A percentile compares a stretch with the other conserved stretches of the same genome.
phyloP scores from a whole-genome alignment of 352 stramenopile genomes.

The Pythium apleroticum region DNA sequence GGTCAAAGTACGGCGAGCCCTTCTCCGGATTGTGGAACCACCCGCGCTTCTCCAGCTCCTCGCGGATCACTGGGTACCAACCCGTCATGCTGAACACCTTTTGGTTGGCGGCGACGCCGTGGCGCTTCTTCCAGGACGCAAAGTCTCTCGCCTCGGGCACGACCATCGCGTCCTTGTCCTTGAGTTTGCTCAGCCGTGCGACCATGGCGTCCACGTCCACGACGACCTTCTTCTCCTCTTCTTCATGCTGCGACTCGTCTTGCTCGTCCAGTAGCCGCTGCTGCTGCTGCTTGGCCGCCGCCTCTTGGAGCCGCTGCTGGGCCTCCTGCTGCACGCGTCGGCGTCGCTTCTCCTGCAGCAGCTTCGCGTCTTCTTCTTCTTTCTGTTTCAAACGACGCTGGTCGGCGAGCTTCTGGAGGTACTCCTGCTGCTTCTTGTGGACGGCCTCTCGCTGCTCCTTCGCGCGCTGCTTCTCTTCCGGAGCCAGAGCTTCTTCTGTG shows the following conservation, averaged over 20 bases:
- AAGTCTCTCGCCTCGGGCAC: constrained; percentile 80
- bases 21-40: constrained; percentile 89
- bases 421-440: constrained; percentile 68
- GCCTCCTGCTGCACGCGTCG: constrained; percentile 55
- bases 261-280: constrained; percentile 35
- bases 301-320: constrained; percentile 53
- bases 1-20: constrained; percentile 86
- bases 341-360: constrained; percentile 55
- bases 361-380: constrained; percentile 64
- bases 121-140: constrained; percentile 88
- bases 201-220: constrained; percentile 71
- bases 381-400: constrained; percentile 67
- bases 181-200: constrained; percentile 73
- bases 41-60: constrained; percentile 84
- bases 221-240: constrained; percentile 30
- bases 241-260: constrained; percentile 35
- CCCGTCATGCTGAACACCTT: constrained; percentile 92
- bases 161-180: constrained; percentile 63
- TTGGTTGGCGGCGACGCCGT: constrained; percentile 68
- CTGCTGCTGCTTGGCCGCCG: constrained; percentile 32
- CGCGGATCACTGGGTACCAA: constrained; percentile 91
- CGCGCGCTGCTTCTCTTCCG: constrained; percentile 35
- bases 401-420: constrained; percentile 55
- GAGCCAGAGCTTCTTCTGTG: constrained; percentile 18
- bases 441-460: constrained; percentile 56